A percentile compares a stretch with the other conserved stretches of the same genome.
Evolutionary conservation across 106 monocot species (phyloP).

Genomic region (Hemerocallis citrina): DNA sequence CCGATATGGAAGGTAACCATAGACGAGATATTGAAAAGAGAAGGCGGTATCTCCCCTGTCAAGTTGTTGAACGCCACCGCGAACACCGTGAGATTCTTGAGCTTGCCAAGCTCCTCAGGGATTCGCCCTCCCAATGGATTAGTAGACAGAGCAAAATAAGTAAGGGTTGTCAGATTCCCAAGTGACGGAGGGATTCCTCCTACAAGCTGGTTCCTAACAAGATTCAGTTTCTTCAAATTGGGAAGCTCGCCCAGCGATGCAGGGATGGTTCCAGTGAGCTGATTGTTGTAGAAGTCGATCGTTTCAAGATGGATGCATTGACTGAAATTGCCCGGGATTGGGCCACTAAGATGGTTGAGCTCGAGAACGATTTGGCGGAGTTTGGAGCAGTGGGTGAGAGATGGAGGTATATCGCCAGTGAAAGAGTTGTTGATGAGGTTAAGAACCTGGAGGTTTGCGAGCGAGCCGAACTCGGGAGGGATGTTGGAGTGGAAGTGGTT

Average conservation of each 20-base stretch:
- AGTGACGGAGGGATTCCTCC: conserved; percentile 1
- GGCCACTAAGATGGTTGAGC: conserved; percentile 12
- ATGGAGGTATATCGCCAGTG: conserved; percentile 15
- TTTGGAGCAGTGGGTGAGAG: conserved; percentile 6
- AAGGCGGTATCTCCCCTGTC: conserved; percentile 14
- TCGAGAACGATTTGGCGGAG: conserved; percentile 10
- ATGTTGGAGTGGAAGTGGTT: conserved; percentile 1
- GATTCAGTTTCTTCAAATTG: no score
- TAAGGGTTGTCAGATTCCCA: background rate
- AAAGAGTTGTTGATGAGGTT: conserved; percentile 15
- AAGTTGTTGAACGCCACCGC: conserved; percentile 8
- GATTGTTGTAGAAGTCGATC: background rate
- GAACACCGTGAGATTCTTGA: conserved; percentile 9
- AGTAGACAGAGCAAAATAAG: conserved; percentile 7
- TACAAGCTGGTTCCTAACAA: no score
- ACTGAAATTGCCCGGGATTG: conserved; percentile 17
- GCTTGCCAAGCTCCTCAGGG: conserved; percentile 21
- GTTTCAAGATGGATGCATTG: background rate
- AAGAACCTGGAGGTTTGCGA: background rate
- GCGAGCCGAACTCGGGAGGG: conserved; percentile 5
- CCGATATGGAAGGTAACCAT: no score
- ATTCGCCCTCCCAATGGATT: conserved; percentile 31
- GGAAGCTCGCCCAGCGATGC: no score
- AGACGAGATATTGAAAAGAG: conserved; percentile 16
- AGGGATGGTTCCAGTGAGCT: conserved; percentile 4